phyloP scores from a whole-genome alignment of 2,329 filamentous ascomycete species.

The Aureobasidium sp. region DNA sequence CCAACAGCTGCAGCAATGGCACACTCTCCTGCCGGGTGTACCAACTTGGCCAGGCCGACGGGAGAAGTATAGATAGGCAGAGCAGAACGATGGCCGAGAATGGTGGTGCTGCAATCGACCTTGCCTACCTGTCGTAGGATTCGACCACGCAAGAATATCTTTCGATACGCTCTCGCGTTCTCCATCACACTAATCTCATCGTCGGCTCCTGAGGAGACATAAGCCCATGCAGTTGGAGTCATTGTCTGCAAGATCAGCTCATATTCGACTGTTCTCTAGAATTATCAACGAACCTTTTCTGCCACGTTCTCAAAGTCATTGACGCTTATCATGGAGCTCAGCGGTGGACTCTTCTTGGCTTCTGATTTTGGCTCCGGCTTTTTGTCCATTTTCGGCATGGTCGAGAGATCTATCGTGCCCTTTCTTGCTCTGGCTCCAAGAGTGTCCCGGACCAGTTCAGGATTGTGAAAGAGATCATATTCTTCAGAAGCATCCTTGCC shows the following conservation, averaged over 20 bases:
- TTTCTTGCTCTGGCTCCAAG: conserved; percentile 35
- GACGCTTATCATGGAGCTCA: conserved; percentile 39
- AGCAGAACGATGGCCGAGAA: conserved; percentile 24
- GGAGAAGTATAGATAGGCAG: conserved; percentile 32
- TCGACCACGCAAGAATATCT: conserved; percentile 39
- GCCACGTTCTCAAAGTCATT: conserved; percentile 39
- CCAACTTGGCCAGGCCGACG: conserved; percentile 27
- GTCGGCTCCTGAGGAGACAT: conserved; percentile 43
- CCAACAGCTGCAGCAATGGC: conserved; percentile 25
- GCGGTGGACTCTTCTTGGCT: conserved; percentile 36
- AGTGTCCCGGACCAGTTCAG: conserved; percentile 34
- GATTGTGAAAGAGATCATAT: conserved; percentile 46
- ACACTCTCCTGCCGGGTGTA: conserved; percentile 29
- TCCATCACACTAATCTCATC: conserved; percentile 38
- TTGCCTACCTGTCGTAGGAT: conserved; percentile 34
- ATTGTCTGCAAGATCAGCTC: conserved; percentile 19
- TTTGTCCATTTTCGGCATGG: conserved; percentile 16
- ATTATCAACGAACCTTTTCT: conserved; percentile 18
- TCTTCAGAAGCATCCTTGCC: conserved; percentile 48
- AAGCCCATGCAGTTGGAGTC: conserved; percentile 33
- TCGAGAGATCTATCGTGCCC: conserved; percentile 23
- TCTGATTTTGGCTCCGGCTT: conserved; percentile 20
- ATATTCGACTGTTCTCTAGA: background rate
- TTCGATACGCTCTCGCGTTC: conserved; percentile 34
- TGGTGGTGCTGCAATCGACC: conserved; percentile 28